Evolutionary conservation across 2,329 filamentous ascomycete genomes (phyloP).

Genomic region (Cytospora schulzeri): DNA sequence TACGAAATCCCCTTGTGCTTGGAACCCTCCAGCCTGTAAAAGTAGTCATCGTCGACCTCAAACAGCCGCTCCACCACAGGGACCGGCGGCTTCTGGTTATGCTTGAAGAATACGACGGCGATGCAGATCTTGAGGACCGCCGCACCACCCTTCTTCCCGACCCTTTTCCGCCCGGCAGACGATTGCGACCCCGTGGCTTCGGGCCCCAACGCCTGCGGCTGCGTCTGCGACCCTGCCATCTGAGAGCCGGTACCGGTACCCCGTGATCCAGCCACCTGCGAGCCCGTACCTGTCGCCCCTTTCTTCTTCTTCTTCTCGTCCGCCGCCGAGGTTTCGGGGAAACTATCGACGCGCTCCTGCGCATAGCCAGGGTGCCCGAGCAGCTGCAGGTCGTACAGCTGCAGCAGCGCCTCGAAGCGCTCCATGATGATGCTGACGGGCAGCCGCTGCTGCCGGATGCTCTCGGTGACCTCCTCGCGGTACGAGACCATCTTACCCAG

Average conservation of each 20-base stretch:
- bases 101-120: conserved; percentile 10
- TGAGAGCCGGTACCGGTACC: not conserved
- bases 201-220: too few relatives aligned
- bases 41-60: conserved; percentile 15
- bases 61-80: conserved; percentile 13
- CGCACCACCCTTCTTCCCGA: conserved; percentile 19
- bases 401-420: conserved; percentile 12
- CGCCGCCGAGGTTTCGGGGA: not conserved
- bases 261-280: not conserved
- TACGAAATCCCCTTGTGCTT: conserved; percentile 4
- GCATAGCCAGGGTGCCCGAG: conserved; percentile 7
- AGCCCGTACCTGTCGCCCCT: not conserved
- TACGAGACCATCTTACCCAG: conserved; percentile 6
- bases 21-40: conserved; percentile 12
- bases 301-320: not conserved
- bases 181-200: not conserved
- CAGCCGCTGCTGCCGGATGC: conserved; percentile 7
- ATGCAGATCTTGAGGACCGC: conserved; percentile 11
- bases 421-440: conserved; percentile 18
- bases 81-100: conserved; percentile 13
- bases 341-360: conserved; percentile 2
- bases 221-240: conserved; percentile 3
- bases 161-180: conserved; percentile 3
- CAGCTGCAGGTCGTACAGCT: conserved; percentile 9
- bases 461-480: conserved; percentile 15